Evolutionary conservation across 73 alveolate species (phyloP), one percentile per base, ranked within the genome.

Genomic region (Urostyla sp.): DNA sequence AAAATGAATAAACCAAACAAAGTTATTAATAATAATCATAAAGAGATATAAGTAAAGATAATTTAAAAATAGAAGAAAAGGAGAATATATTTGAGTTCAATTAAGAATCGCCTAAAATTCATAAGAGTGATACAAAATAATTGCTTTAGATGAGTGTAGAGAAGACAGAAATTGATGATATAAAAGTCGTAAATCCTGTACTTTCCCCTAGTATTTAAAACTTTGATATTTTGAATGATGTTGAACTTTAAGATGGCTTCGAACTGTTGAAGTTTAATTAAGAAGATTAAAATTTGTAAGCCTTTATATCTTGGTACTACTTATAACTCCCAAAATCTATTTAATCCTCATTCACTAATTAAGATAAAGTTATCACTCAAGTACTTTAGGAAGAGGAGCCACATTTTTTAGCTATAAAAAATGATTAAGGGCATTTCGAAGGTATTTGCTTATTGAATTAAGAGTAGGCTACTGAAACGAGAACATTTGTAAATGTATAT

Each of bases 401-500:
- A 3, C 83, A 48, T 30, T 49, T 31, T 34, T 26, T 69, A 30
- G 69, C 34, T 2, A n/a, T 69, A 30, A 69, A 49, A 11, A 40
- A 16, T 40, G 52, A 16, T 16, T 40, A 40, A n/a, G n/a, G n/a
- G n/a, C n/a, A n/a, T n/a, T n/a, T n/a, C 15, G 52, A 40, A 10
- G 52, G 20, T 16, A 10, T 11, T 16, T 40, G 10, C 52, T 48
- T 26, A 13, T 69, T 31, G 11, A 20, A 7, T 31, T 13, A 49
- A 8, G 56, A 69, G 10, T 1, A 23, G 3, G 7, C 34, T n/a
- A 13, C 44, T 46, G 31, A 10, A 10, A 49, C 49, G 11, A 6
- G 37, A 21, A 69, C 72, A 3, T 48, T 69, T 2, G 4, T 69
- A 5, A 69, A 69, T 49, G 48, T 69, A 4, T 69, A 69, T 23